Base-by-base conservation (phyloP, 495 filamentous ascomycete genomes). In the Daldinia concentrica region DNA sequence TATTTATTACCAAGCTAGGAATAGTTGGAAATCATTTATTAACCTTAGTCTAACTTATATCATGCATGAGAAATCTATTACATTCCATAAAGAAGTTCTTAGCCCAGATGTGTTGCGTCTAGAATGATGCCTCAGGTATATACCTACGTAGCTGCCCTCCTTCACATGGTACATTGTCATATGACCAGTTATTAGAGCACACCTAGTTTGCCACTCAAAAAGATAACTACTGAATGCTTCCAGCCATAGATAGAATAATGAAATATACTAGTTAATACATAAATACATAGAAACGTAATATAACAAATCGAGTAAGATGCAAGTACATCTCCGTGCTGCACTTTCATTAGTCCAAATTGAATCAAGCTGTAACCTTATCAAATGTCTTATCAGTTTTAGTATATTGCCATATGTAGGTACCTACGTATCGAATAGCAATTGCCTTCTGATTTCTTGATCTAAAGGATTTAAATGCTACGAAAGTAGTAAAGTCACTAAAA, bases 381-480 rank as follows among this genome's bases (percentile, higher is more conserved):
- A 41, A 59, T 59, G 55, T n/a, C 34, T 50, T 29, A 68, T 68
- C 37, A 36, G 34, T 55, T 27, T 48, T 29, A 22, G 24, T 67
- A 41, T 50, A 17, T 27, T 54, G 50, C 22, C 11, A 30, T 30
- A 7, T 12, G 15, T 55, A 11, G 0, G 50, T 68, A 36, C 48
- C 9, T 50, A 39, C 48, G n/a, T 50, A 39, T 37, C 12, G 27
- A 43, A 54, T 15, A 48, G 27, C 50, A 45, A 41, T 45, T 59
- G 19, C 9, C 29, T 51, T 22, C n/a, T n/a, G n/a, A n/a, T 64
- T 62, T 45, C 59, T 61, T 68, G 65, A 68, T 65, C 51, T 45
- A 41, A 14, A 36, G 39, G 29, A 59, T 64, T 63, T 17, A n/a
- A 45, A 57, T 15, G 37, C 27, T 57, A 69, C 66, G 36, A 63